Base-by-base conservation (phyloP, 768 basidiomycete genomes). In the Termitomyces sp. region DNA sequence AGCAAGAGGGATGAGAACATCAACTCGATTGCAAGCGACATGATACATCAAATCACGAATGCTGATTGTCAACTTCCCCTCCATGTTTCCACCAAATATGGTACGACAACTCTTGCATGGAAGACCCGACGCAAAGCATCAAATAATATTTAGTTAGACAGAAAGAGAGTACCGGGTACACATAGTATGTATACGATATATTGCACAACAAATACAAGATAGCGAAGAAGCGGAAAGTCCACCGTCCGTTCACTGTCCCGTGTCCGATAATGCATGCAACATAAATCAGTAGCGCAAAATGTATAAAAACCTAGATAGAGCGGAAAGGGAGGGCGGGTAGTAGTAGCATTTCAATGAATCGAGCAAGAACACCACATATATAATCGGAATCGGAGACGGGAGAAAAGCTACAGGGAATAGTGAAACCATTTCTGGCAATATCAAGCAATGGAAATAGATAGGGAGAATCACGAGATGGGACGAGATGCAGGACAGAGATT, bases 211-310 rank as follows among this genome's bases (percentile, higher is more conserved):
- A 75, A 73, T 79, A 80, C 80, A 82, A 75, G 71, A 70, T 69
- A 77, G 74, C 76, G 76, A 78, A 75, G 72, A 74, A 72, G 66
- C 76, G 74, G 73, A 72, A 51, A 68, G 73, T 78, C 79, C 77
- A 72, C 71, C 39, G 81, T 82, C 80, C 81, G 75, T 80, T 79
- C 77, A 79, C 75, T 74, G 76, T 81, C 77, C 79, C 73, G 69
- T 71, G 72, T 72, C 72, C 73, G 63, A 56, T 44, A 60, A 67
- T 69, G 67, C 68, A 68, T 64, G 61, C 54, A 63, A 60, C 58
- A 53, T 59, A 59, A 56, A 15, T 56, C 36, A 46, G 28, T 24
- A 47, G 33, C 28, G 46, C 60, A 61, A 61, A 57, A 54, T 56
- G 55, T 51, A 64, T 63, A 61, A 55, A 61, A 57, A 60, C 34